Conservation (phyloP, 768 basidiomycete genomes). For the Russula vinacea region DNA sequence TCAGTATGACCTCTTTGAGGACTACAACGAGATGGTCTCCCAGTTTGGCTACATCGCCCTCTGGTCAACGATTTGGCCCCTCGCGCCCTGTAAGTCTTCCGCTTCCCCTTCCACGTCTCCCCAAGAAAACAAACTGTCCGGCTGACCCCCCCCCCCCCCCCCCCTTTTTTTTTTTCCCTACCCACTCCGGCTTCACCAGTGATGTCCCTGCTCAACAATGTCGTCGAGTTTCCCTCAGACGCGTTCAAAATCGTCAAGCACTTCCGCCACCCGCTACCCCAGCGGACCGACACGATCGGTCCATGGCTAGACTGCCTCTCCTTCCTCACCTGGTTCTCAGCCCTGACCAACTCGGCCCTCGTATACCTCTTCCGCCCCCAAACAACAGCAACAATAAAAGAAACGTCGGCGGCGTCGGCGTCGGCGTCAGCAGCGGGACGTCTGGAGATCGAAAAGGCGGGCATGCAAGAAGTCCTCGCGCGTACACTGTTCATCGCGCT, state of each 20-base stretch:
- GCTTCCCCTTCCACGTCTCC: background rate
- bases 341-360: slow-evolving; percentile 84
- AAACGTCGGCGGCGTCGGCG: background rate
- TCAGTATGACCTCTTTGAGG: slow-evolving; percentile 75
- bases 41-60: slow-evolving; percentile 92
- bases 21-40: slow-evolving; percentile 96
- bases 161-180: background rate
- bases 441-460: background rate
- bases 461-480: slow-evolving; percentile 30
- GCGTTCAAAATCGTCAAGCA: slow-evolving; percentile 94
- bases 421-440: background rate
- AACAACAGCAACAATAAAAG: too few species aligned
- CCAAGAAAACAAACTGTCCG: background rate
- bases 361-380: slow-evolving; percentile 83
- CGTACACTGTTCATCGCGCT: slow-evolving; percentile 56
- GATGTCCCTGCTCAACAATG: slow-evolving; percentile 89
- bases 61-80: slow-evolving; percentile 93
- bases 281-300: slow-evolving; percentile 87
- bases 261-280: slow-evolving; percentile 76
- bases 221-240: slow-evolving; percentile 87
- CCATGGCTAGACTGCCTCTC: slow-evolving; percentile 90
- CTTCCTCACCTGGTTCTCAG: slow-evolving; percentile 85
- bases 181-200: slow-evolving; percentile 36
- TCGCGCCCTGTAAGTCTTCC: slow-evolving; percentile 62
- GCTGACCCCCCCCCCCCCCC: background rate